Percentiles rank a stretch among this genome's conserved stretches.
phyloP scores from a whole-genome alignment of 1,284 basidiomycete species.

The Sporisorium sorghi region DNA sequence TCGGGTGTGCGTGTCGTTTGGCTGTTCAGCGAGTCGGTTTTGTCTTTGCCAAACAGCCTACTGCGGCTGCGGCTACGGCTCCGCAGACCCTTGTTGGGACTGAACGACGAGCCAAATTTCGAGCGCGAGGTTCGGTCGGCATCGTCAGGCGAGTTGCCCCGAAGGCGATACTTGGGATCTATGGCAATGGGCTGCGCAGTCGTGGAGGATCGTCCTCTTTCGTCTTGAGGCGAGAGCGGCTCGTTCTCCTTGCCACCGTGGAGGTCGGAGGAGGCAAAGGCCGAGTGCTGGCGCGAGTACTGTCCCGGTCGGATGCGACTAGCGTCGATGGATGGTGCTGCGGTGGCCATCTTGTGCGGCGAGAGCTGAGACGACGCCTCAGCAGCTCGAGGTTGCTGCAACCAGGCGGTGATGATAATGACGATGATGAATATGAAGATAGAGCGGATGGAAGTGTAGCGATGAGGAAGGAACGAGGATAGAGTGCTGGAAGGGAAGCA shows the following conservation, averaged over 20 bases:
- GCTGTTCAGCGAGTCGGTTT: constrained; percentile 34
- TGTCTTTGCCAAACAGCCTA: constrained; percentile 43
- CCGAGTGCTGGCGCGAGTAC: constrained; percentile 43
- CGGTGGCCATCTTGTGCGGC: constrained; percentile 29
- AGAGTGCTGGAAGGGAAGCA: constrained; percentile 5
- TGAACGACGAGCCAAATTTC: constrained; percentile 34
- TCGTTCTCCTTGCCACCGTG: constrained; percentile 44
- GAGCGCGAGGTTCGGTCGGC: constrained; percentile 16
- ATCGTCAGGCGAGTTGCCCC: constrained; percentile 47
- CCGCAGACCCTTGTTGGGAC: constrained; percentile 41
- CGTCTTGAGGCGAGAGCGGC: constrained; percentile 19
- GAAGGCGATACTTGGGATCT: constrained; percentile 48
- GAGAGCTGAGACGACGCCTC: constrained; percentile 3
- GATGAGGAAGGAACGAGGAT: neutral
- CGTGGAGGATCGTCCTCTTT: constrained; percentile 8
- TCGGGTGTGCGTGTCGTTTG: constrained; percentile 26
- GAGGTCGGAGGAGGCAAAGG: constrained; percentile 8
- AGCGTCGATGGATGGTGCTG: constrained; percentile 22
- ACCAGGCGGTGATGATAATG: neutral
- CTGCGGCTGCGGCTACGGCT: constrained; percentile 43
- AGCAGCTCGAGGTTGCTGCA: constrained; percentile 1
- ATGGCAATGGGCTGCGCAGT: constrained; percentile 25
- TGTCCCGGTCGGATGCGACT: constrained; percentile 43
- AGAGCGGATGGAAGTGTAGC: neutral
- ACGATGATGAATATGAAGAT: neutral